Evolutionary conservation across 1,139 yeast genomes (phyloP).

Genomic region (Suhomyces kunorum): DNA sequence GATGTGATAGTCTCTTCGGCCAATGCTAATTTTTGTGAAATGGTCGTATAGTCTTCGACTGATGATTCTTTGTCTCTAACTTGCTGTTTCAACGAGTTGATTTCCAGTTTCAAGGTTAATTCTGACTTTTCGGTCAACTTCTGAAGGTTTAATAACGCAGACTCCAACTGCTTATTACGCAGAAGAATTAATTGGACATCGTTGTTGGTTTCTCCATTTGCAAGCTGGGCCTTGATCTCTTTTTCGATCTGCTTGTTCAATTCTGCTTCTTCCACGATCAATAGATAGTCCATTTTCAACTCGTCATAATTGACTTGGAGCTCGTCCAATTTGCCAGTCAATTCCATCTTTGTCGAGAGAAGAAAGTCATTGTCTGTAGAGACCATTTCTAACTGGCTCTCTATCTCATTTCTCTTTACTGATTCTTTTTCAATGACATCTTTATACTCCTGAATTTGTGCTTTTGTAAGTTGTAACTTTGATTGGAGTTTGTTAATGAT

Average conservation of each 20-base stretch:
- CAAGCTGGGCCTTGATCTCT: constrained; percentile 30
- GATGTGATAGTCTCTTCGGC: constrained; percentile 47
- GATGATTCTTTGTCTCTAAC: constrained; percentile 16
- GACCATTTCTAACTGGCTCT: constrained; percentile 49
- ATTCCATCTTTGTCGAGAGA: constrained; percentile 39
- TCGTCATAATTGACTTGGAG: constrained; percentile 40
- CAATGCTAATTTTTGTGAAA: constrained; percentile 31
- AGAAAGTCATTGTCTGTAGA: constrained; percentile 57
- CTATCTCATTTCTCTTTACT: constrained; percentile 26
- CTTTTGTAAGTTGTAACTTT: constrained; percentile 35
- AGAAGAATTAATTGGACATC: constrained; percentile 25
- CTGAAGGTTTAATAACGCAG: constrained; percentile 43
- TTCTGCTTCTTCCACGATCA: constrained; percentile 50
- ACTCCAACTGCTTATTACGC: constrained; percentile 38
- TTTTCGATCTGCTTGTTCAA: constrained; percentile 42
- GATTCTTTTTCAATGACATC: constrained; percentile 23
- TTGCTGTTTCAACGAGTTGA: constrained; percentile 28
- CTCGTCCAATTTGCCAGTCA: constrained; percentile 31
- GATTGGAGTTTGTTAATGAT: constrained; percentile 49
- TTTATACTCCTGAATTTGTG: constrained; percentile 29
- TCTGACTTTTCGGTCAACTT: constrained; percentile 32
- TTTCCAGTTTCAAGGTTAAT: constrained; percentile 21
- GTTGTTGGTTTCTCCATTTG: constrained; percentile 16
- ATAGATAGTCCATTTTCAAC: constrained; percentile 40
- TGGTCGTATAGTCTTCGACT: constrained; percentile 19